Percentiles rank a stretch among this genome's conserved stretches.
phyloP scores from a whole-genome alignment of 2,329 filamentous ascomycete genomes.

The Didymellaceae sp. region DNA sequence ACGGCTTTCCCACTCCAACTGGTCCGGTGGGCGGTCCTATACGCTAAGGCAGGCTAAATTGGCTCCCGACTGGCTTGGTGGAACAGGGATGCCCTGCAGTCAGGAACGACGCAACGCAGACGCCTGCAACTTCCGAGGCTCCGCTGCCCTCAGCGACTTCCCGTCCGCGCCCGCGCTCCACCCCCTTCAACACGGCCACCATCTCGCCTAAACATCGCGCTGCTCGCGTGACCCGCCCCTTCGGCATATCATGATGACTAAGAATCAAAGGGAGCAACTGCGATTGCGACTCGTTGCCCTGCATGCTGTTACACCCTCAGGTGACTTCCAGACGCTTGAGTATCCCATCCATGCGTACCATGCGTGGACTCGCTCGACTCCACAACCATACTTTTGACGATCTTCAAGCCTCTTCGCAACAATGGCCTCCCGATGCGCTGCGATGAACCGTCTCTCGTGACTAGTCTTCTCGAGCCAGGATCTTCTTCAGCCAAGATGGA shows the following conservation, averaged over 20 bases:
- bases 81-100: background rate
- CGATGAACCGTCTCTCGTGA: too few species aligned
- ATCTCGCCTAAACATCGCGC: conserved; percentile 11
- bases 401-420: background rate
- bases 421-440: background rate
- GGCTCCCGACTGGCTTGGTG: background rate
- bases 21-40: background rate
- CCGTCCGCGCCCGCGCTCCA: conserved; percentile 15
- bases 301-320: background rate
- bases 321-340: background rate
- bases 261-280: background rate
- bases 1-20: background rate
- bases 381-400: background rate
- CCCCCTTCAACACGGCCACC: conserved; percentile 11
- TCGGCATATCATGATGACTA: background rate
- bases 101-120: background rate
- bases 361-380: too few species aligned
- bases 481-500: too few species aligned
- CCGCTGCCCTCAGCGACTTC: conserved; percentile 4
- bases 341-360: background rate
- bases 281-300: background rate
- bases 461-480: too few species aligned
- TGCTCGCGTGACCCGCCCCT: background rate
- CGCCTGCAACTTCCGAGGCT: background rate
- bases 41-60: conserved; percentile 6